These are phyloP conservation scores for Sugiyamaella valdiviana DNA, from an alignment of 805 yeast species.

Conservation along the genomic window DNA sequence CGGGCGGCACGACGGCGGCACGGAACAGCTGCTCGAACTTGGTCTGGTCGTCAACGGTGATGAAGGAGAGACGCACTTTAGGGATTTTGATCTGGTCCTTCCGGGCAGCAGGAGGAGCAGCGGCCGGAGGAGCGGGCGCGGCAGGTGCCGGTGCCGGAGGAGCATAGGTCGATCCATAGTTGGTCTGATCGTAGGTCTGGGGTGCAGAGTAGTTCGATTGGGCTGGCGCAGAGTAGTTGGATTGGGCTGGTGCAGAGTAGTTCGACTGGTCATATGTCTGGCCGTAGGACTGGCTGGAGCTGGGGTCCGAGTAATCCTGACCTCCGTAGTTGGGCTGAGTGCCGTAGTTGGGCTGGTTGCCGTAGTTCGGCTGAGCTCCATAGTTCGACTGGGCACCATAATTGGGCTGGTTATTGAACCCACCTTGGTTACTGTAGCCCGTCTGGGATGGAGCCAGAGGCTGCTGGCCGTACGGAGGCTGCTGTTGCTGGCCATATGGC, in stretches of 20 bases:
- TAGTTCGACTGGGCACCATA: not conserved
- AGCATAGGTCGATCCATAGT: no score
- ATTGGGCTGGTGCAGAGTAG: slow-evolving; percentile 21
- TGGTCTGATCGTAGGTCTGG: slow-evolving; percentile 3
- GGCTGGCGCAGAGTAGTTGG: slow-evolving; percentile 24
- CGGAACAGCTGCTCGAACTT: slow-evolving; percentile 82
- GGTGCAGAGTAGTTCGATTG: slow-evolving; percentile 27
- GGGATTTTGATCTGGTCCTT: slow-evolving; percentile 24
- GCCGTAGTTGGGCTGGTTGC: slow-evolving; percentile 16
- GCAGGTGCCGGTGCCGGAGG: slow-evolving; percentile 25
- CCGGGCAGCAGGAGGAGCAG: slow-evolving; percentile 13
- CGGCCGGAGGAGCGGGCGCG: slow-evolving; percentile 38
- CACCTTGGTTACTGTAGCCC: slow-evolving; percentile 1
- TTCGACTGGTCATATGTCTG: no score
- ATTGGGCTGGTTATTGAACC: not conserved
- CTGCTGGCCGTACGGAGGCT: slow-evolving; percentile 14
- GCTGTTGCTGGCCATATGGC: slow-evolving; percentile 12
- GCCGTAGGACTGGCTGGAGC: no score
- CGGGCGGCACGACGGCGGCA: slow-evolving; percentile 62
- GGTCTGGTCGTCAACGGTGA: slow-evolving; percentile 77
- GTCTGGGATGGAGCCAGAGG: slow-evolving; percentile 9
- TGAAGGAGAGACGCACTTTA: slow-evolving; percentile 68
- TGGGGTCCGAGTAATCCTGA: no score
- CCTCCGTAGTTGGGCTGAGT: slow-evolving; percentile 1
- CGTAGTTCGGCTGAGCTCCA: not conserved